A percentile compares a stretch with the other conserved stretches of the same genome.
Conservation (phyloP, 768 basidiomycete species). For the Lactarius sp. region DNA sequence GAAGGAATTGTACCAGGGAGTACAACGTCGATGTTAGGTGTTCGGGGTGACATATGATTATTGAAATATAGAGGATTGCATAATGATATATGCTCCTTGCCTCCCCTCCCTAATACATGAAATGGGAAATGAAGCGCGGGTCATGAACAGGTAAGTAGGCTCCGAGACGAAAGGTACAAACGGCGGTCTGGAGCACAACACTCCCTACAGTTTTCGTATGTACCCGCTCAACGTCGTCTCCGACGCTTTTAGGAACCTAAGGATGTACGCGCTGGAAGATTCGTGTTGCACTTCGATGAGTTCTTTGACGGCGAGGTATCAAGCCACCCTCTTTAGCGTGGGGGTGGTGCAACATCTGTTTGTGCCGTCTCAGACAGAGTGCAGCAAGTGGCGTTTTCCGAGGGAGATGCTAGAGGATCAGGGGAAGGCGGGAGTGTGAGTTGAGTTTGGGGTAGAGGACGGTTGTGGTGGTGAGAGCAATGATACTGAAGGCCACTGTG, state of each 20-base stretch:
- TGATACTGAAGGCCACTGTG: slow-evolving; percentile 13
- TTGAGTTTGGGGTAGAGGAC: slow-evolving; percentile 30
- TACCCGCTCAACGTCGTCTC: too few relatives aligned
- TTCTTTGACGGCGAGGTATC: slow-evolving; percentile 82
- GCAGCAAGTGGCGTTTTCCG: slow-evolving; percentile 65
- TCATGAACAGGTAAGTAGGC: background rate
- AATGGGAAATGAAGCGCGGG: too few relatives aligned
- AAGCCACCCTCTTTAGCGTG: slow-evolving; percentile 77
- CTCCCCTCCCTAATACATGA: background rate
- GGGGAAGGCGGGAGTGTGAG: slow-evolving; percentile 81
- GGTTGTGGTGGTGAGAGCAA: too few relatives aligned
- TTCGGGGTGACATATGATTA: too few relatives aligned
- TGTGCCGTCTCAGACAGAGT: slow-evolving; percentile 76
- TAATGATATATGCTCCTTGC: background rate
- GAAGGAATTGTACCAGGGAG: too few relatives aligned
- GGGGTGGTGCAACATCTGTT: slow-evolving; percentile 80
- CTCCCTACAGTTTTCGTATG: slow-evolving; percentile 42
- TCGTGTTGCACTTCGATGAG: slow-evolving; percentile 86
- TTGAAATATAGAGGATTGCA: background rate
- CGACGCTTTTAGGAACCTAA: too few relatives aligned
- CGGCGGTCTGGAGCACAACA: background rate
- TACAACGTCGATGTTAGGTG: too few relatives aligned
- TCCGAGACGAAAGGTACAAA: background rate
- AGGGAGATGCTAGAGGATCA: slow-evolving; percentile 83
- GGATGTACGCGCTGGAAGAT: slow-evolving; percentile 39